phyloP scores from a whole-genome alignment of 2,329 filamentous ascomycete species.

The Penicillium palitans region DNA sequence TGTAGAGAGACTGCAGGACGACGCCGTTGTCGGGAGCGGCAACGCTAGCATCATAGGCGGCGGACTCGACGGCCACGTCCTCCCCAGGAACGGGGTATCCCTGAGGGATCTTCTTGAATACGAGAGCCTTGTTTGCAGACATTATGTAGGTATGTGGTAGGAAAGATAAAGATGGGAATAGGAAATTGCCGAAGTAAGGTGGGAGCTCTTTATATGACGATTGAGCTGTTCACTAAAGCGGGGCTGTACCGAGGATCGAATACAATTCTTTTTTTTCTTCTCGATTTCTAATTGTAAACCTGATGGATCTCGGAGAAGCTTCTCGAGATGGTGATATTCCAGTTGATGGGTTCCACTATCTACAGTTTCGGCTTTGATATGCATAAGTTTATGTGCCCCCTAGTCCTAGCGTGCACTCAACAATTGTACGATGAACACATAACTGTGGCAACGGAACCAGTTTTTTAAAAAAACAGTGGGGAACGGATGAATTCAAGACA shows the following conservation, averaged over 20 bases:
- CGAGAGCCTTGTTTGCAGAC: conserved; percentile 66
- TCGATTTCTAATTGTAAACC: conserved; percentile 24
- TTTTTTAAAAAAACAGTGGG: conserved; percentile 13
- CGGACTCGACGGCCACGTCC: conserved; percentile 66
- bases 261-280: not conserved
- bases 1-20: conserved; percentile 68
- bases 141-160: conserved; percentile 23
- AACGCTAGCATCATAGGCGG: conserved; percentile 62
- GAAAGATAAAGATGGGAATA: not conserved
- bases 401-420: not conserved
- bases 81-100: conserved; percentile 69
- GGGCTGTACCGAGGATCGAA: conserved; percentile 24
- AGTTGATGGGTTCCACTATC: conserved; percentile 18
- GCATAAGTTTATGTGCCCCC: not conserved
- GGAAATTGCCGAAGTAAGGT: not conserved
- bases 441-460: conserved; percentile 10
- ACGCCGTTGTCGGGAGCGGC: conserved; percentile 65
- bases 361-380: conserved; percentile 4
- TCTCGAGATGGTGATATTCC: conserved; percentile 26
- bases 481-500: conserved; percentile 23
- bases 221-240: conserved; percentile 14
- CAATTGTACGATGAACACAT: not conserved
- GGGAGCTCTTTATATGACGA: conserved; percentile 12
- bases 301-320: conserved; percentile 26
- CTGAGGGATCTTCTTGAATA: conserved; percentile 69